phyloP scores from a whole-genome alignment of 306 rosid genomes.

The Rosa persica region DNA sequence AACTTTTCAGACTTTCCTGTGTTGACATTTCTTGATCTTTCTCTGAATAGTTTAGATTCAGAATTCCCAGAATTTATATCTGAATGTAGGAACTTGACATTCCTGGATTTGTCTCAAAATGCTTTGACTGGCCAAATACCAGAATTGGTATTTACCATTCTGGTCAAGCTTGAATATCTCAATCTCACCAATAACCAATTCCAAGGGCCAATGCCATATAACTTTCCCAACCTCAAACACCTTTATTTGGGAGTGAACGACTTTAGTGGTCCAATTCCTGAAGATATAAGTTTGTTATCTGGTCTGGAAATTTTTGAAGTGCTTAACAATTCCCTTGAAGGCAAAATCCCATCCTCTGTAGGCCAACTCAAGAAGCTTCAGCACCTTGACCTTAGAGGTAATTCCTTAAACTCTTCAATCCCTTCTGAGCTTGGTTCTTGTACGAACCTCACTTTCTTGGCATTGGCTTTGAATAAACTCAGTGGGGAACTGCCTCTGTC shows the following conservation, averaged over 20 bases:
- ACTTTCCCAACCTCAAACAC: slow-evolving; percentile 50
- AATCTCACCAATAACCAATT: slow-evolving; percentile 43
- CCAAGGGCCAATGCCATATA: slow-evolving; percentile 45
- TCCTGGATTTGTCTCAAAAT: slow-evolving; percentile 56
- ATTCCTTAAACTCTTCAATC: slow-evolving; percentile 47
- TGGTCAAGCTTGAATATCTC: slow-evolving; percentile 53
- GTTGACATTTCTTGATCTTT: slow-evolving; percentile 43
- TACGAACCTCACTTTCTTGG: slow-evolving; percentile 41
- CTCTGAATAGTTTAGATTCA: slow-evolving; percentile 18
- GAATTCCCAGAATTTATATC: slow-evolving; percentile 55
- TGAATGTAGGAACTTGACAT: slow-evolving; percentile 48
- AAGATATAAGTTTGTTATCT: too few relatives aligned
- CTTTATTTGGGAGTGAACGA: slow-evolving; percentile 41
- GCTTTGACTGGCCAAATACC: slow-evolving; percentile 27
- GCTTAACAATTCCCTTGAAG: slow-evolving; percentile 32
- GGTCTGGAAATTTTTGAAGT: slow-evolving; percentile 36
- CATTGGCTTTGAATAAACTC: slow-evolving; percentile 43
- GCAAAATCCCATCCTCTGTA: slow-evolving; percentile 54
- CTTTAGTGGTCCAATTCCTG: slow-evolving; percentile 44
- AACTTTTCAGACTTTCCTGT: slow-evolving; percentile 43
- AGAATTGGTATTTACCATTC: slow-evolving; percentile 27
- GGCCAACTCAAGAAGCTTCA: slow-evolving; percentile 47
- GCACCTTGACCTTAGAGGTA: slow-evolving; percentile 30
- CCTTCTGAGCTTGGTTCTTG: slow-evolving; percentile 63
- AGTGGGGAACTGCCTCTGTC: slow-evolving; percentile 6